Evolutionary conservation across 2,329 filamentous ascomycete species (phyloP).

Genomic region (Teratosphaeria gauchensis): DNA sequence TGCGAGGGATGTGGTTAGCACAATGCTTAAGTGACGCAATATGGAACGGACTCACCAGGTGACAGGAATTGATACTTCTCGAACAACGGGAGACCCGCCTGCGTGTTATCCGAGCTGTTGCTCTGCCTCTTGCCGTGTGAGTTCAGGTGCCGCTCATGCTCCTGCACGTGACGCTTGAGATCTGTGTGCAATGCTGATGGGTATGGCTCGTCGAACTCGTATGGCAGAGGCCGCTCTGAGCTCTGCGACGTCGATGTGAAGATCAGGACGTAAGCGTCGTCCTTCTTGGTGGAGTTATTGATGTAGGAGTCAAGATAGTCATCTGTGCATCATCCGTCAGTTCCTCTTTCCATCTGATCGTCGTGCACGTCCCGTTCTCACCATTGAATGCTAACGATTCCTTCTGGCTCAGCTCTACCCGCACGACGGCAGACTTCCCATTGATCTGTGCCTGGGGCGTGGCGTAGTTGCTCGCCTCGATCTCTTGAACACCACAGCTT

Average conservation of each 20-base stretch:
- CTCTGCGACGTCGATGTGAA: neutral
- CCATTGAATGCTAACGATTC: neutral
- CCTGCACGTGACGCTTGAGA: conserved; percentile 52
- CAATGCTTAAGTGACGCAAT: neutral
- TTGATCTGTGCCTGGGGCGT: neutral
- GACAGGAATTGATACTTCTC: conserved; percentile 93
- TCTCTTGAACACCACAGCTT: conserved; percentile 29
- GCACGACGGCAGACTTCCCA: neutral
- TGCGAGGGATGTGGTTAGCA: conserved; percentile 25
- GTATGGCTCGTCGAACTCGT: conserved; percentile 57
- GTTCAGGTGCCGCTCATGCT: conserved; percentile 58
- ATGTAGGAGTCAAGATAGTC: conserved; percentile 1
- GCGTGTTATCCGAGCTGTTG: conserved; percentile 12
- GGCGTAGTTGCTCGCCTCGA: conserved; percentile 1
- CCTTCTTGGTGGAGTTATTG: neutral
- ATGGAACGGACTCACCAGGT: conserved; percentile 53
- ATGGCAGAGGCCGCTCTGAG: conserved; percentile 31
- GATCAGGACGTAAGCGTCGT: conserved; percentile 2
- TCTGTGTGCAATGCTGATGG: conserved; percentile 57
- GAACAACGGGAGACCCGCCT: conserved; percentile 53
- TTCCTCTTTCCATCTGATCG: neutral
- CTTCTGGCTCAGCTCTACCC: neutral
- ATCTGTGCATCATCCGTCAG: neutral
- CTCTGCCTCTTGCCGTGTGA: conserved; percentile 23
- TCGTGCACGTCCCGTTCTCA: neutral